Base-by-base conservation (phyloP, 2,329 filamentous ascomycete species). In the Apiospora hydei region DNA sequence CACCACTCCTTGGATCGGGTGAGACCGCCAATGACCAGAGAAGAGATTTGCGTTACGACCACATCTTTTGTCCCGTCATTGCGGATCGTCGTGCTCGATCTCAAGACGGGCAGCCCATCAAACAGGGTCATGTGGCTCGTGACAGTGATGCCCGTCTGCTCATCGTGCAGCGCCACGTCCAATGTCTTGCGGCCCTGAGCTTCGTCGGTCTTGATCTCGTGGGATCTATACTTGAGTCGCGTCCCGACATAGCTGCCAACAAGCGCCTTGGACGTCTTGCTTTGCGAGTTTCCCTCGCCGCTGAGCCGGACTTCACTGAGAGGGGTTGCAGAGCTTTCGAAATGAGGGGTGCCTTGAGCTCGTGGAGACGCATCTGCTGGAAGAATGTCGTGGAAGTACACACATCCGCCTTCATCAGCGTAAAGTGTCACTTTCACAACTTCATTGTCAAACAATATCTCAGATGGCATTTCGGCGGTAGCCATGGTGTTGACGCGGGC, bases 221-320 rank as follows among this genome's bases (percentile, higher is more conserved):
- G 53, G 5, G 57, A 24, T n/a, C 2, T 41, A 21, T 64, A 64
- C 34, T 64, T 41, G 18, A 64, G 57, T 11, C 57, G 57, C 3
- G 34, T 41, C 10, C 57, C 57, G 21, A 41, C 8, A 41, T 64
- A 64, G 10, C 57, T 24, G 18, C 57, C 57, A 2, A 41, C 18
- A 13, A 64, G 34, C 7, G 57, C 34, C 34, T 41, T 64, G 57
- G 34, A 64, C 1, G 57, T 64, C 18, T 64, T 41, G 34, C 34
- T 64, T 3, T 64, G 30, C 57, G 34, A n/a, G 3, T 64, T 38
- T 8, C 57, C 34, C 34, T 64, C 57, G 4, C 57, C 57, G 10
- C 57, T 41, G 34, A 64, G 57, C 16, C 53, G 53, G 34, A 64
- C 10, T 41, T 64, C 57, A 11, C 57, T n/a, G 57, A 64, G 57